A percentile compares a stretch with the other conserved stretches of the same genome.
phyloP scores from a whole-genome alignment of 768 basidiomycete species.

The Pholiota conissans region DNA sequence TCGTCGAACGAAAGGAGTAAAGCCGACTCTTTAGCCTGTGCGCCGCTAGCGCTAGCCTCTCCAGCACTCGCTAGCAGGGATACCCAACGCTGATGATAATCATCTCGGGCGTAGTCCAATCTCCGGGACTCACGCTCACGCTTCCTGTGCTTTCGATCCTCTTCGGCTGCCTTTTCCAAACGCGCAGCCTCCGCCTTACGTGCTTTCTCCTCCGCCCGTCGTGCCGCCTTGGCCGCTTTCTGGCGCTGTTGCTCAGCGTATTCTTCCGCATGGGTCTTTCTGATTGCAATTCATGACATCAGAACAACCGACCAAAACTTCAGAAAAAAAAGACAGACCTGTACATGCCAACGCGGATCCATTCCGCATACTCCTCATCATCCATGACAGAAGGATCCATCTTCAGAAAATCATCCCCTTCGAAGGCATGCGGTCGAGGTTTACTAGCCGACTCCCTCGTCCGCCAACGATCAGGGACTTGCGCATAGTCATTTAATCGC shows the following conservation, averaged over 20 bases:
- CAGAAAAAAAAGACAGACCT: constrained; percentile 39
- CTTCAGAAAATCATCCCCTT: constrained; percentile 40
- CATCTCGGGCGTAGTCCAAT: constrained; percentile 45
- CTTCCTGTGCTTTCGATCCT: constrained; percentile 50
- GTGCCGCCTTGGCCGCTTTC: constrained; percentile 53
- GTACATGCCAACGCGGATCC: constrained; percentile 87
- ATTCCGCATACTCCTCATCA: constrained; percentile 87
- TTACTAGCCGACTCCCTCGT: constrained; percentile 18
- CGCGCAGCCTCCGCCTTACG: constrained; percentile 52
- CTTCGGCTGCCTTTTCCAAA: constrained; percentile 50
- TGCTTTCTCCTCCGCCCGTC: constrained; percentile 53
- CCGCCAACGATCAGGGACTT: constrained; percentile 74
- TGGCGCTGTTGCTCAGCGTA: constrained; percentile 60
- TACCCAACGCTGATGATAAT: constrained; percentile 63
- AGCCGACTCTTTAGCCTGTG: constrained; percentile 16
- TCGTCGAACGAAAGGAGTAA: constrained; percentile 47
- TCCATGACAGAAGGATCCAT: constrained; percentile 58
- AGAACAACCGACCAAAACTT: constrained; percentile 3
- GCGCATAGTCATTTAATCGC: constrained; percentile 64
- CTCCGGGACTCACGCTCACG: constrained; percentile 44
- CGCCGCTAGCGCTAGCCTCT: constrained; percentile 15
- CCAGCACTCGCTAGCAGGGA: constrained; percentile 34
- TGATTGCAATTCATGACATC: constrained; percentile 24
- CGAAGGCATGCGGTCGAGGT: constrained; percentile 21
- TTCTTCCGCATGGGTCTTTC: constrained; percentile 69